Base-by-base conservation (phyloP, 2,329 filamentous ascomycete genomes). In the Juglanconis oblonga region DNA sequence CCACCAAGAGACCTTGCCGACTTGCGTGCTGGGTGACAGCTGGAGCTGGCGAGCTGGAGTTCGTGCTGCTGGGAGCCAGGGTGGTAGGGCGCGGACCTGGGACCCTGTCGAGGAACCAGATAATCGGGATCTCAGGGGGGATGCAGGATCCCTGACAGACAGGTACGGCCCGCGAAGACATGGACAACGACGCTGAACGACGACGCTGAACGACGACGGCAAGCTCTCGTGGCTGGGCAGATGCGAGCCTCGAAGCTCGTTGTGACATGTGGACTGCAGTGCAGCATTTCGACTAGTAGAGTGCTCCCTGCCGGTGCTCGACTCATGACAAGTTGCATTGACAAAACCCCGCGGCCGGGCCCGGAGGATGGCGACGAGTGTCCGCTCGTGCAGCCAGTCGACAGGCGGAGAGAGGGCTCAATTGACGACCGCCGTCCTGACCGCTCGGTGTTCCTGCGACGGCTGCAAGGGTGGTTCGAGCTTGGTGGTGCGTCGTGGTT, bases 41-140 rank as follows among this genome's bases (percentile, higher is more conserved):
- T 59, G 51, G 33, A 10, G 50, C 33, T 10, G n/a, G n/a, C 45
- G 17, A 48, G 31, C 45, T 24, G 8, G 45, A 2, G 45, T 9
- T 48, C 17, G 45, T 6, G 24, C 24, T 48, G n/a, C 9, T 13
- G 11, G 38, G 45, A 31, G 45, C 45, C 45, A 48, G 45, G n/a
- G n/a, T n/a, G n/a, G n/a, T n/a, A n/a, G n/a, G n/a, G n/a, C n/a
- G n/a, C n/a, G n/a, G n/a, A n/a, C n/a, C n/a, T n/a, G n/a, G 47
- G 31, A 35, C 40, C 45, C 40, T 55, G 57, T 59, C 52, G 47
- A 59, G 44, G 61, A 61, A 57, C 61, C 61, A 60, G 58, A 63
- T 33, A 33, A 40, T 63, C 61, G 61, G 61, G 48, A 61, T 61
- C 61, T 48, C 32, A 52, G 59, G 44, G 44, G 51, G 55, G 48